Base-by-base conservation (phyloP, 202 grass and related monocot species). In the Eragrostis tef region DNA sequence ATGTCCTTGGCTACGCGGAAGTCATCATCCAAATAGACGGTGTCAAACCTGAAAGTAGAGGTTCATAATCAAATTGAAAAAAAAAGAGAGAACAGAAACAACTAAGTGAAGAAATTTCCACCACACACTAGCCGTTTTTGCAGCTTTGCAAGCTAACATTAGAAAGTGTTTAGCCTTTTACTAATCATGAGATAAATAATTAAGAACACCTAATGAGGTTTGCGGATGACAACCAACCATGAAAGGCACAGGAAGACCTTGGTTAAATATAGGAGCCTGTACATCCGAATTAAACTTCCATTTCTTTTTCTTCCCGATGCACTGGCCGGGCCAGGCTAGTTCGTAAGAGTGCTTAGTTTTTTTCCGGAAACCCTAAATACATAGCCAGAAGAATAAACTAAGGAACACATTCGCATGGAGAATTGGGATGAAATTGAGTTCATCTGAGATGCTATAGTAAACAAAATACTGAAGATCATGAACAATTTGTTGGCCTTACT, bases 1-100 rank as follows among this genome's bases (percentile, higher is more conserved):
- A 99, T 96, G 73, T 93, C 93, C 87, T 99, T 96, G 24, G 88
- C 91, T n/a, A 96, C 93, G 48, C 87, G 91, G 71, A 99, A 93
- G 19, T 96, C 87, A 78, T 99, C 89, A 72, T 96, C 93, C 67
- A 96, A 80, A 90, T 99, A 98, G 68, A 99, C 86, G 16, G 96
- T 93, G 78, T 99, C 96, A 89, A 99, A 99, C 96, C 93, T 99
- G 71, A 79, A 86, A 74, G n/a, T 53, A 52, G 21, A 64, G 57
- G 53, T 54, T 52, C 22, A 84, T 60, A 25, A 86, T 71, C 25
- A 4, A 74, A 69, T 27, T 21, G 47, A 70, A 63, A 71, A 25
- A 5, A 39, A 5, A 6, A 39, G 34, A 39, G 3, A 39, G 65
- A 79, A 75, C 0, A 79, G 27, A 86, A 11, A 15, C 7, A 9